Conservation (phyloP, 768 basidiomycete genomes). For the Auriculariales sp. region DNA sequence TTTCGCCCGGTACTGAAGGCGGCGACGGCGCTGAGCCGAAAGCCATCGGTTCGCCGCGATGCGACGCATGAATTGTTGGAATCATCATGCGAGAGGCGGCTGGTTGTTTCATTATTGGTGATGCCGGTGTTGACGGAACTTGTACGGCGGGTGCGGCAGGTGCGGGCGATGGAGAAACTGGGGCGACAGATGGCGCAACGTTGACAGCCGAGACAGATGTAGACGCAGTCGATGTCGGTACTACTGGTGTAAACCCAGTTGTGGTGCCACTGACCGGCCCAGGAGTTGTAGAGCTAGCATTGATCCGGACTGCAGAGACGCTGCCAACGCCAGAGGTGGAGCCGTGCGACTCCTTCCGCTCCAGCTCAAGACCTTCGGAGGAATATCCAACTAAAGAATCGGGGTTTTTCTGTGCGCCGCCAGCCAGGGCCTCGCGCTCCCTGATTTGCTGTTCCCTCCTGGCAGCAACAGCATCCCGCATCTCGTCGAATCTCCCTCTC, state of each 20-base stretch:
- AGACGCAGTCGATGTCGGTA: conserved; percentile 5
- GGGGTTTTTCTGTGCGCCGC: conserved; percentile 13
- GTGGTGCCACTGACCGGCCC: background rate
- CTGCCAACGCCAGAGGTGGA: too few species aligned
- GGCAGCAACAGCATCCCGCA: conserved; percentile 63
- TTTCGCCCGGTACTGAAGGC: conserved; percentile 27
- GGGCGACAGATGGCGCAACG: conserved; percentile 14
- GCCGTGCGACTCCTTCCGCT: too few species aligned
- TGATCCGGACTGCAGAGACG: conserved; percentile 14
- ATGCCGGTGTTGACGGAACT: background rate
- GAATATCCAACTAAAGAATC: too few species aligned
- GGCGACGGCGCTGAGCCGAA: conserved; percentile 56
- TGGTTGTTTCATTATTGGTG: conserved; percentile 62
- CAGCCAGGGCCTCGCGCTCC: conserved; percentile 8
- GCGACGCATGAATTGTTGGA: conserved; percentile 74
- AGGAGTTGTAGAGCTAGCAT: background rate
- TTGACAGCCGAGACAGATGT: conserved; percentile 7
- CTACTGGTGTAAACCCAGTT: background rate
- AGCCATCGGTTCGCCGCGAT: conserved; percentile 75
- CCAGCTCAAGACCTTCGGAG: too few species aligned
- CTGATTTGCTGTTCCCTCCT: conserved; percentile 24
- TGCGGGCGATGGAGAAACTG: conserved; percentile 15
- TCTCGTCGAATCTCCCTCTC: conserved; percentile 44
- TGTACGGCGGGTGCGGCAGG: background rate
- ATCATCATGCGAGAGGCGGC: conserved; percentile 68